phyloP scores from a whole-genome alignment of 352 stramenopile genomes.

The Globisporangium irregulare region DNA sequence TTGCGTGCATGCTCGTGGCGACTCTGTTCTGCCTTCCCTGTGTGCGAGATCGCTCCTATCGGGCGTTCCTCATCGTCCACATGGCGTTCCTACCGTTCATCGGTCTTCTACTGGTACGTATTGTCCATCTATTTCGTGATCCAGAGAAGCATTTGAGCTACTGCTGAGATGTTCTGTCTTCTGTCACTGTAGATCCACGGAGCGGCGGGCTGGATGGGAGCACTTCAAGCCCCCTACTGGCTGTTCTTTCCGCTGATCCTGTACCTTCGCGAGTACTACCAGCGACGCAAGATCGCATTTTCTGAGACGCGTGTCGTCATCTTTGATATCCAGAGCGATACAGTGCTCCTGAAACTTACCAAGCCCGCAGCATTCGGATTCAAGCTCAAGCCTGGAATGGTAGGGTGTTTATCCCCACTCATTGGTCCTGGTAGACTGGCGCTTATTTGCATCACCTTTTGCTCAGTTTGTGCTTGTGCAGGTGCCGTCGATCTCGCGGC shows the following conservation, averaged over 20 bases:
- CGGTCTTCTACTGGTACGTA: conserved; percentile 26
- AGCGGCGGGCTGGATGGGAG: conserved; percentile 28
- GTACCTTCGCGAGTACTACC: conserved; percentile 29
- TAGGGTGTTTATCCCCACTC: conserved; percentile 8
- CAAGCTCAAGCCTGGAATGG: conserved; percentile 34
- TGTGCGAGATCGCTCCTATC: conserved; percentile 24
- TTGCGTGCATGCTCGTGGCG: conserved; percentile 22
- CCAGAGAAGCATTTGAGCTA: background rate
- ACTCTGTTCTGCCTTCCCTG: conserved; percentile 25
- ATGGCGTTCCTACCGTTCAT: conserved; percentile 30
- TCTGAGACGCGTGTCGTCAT: conserved; percentile 23
- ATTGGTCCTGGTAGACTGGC: background rate
- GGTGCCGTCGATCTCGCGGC: conserved; percentile 40
- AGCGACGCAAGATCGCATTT: conserved; percentile 20
- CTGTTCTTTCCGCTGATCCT: conserved; percentile 24
- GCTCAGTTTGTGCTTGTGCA: conserved; percentile 64
- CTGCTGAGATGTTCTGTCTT: background rate
- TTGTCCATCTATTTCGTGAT: background rate
- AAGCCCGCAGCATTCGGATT: conserved; percentile 27
- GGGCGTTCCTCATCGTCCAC: conserved; percentile 30
- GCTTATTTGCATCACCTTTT: background rate
- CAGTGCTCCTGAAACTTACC: conserved; percentile 29
- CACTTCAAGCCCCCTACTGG: conserved; percentile 34
- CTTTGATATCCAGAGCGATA: conserved; percentile 12
- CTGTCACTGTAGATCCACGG: conserved; percentile 35